phyloP scores from a whole-genome alignment of 805 yeast genomes.

The Yamadazyma akitaensis region DNA sequence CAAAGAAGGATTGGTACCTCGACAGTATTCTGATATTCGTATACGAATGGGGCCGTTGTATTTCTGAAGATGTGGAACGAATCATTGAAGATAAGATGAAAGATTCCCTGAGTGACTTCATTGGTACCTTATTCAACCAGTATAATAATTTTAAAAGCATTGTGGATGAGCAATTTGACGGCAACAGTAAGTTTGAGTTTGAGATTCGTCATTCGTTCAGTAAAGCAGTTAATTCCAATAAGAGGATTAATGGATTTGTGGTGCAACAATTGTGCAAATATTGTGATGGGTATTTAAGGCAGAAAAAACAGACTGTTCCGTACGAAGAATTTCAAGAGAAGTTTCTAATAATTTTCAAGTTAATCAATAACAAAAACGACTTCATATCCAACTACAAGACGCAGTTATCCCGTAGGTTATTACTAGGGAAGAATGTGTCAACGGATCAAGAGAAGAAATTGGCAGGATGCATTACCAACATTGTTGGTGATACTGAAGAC shows the following conservation, averaged over 20 bases:
- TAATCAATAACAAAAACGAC: constrained; percentile 30
- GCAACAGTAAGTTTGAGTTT: constrained; percentile 23
- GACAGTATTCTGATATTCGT: constrained; percentile 20
- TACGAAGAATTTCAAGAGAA: constrained; percentile 18
- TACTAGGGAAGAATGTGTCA: constrained; percentile 19
- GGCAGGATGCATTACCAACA: constrained; percentile 20
- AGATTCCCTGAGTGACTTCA: neutral
- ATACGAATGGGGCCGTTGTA: constrained; percentile 25
- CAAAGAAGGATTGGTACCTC: constrained; percentile 18
- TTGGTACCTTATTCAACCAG: neutral
- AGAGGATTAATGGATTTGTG: constrained; percentile 15
- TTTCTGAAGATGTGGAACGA: constrained; percentile 2
- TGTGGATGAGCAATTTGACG: neutral
- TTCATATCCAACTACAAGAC: constrained; percentile 29
- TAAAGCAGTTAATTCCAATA: constrained; percentile 15
- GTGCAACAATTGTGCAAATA: constrained; percentile 27
- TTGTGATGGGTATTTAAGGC: constrained; percentile 29
- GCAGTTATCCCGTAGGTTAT: constrained; percentile 36
- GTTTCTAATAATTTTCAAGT: constrained; percentile 28
- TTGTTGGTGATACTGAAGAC: constrained; percentile 30
- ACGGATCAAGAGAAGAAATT: constrained; percentile 23
- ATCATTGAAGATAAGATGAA: neutral
- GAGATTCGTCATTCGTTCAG: constrained; percentile 30
- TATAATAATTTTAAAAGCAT: neutral
- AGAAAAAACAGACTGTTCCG: constrained; percentile 10